Percentiles rank a stretch among this genome's conserved stretches.
These are phyloP conservation scores for Scytalidium sp. DNA, from an alignment of 2,329 filamentous ascomycete species.

Conservation along the genomic window DNA sequence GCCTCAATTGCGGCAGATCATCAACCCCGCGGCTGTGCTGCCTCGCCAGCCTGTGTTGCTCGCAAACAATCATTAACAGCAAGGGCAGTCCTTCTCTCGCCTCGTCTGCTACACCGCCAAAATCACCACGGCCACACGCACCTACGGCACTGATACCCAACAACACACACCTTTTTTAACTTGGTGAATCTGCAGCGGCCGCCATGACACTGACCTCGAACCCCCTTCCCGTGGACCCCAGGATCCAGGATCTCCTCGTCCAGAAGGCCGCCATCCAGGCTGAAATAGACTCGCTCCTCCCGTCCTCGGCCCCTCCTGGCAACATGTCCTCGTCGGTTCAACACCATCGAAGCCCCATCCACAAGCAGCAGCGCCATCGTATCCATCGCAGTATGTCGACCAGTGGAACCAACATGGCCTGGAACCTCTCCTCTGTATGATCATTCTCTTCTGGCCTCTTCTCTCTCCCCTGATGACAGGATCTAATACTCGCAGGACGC, in stretches of 20 bases:
- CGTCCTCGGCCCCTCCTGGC: conserved; percentile 1
- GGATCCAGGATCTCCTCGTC: conserved; percentile 16
- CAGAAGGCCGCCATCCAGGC: conserved; percentile 23
- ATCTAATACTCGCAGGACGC: conserved; percentile 14
- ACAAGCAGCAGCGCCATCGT: conserved; percentile 20
- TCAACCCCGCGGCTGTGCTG: not conserved
- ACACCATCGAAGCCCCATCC: conserved; percentile 21
- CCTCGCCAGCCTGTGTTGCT: too few species aligned
- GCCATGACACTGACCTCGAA: not conserved
- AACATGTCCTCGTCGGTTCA: conserved; percentile 10
- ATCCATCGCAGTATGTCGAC: conserved; percentile 26
- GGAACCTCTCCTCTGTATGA: conserved; percentile 24
- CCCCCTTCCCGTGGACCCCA: not conserved
- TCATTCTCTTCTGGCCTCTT: conserved; percentile 9
- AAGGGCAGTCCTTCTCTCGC: too few species aligned
- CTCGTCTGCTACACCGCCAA: not conserved
- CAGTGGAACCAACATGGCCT: conserved; percentile 22
- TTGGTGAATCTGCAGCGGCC: conserved; percentile 13
- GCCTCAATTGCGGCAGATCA: not conserved
- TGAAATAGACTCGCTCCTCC: conserved; percentile 15
- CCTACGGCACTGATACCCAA: not conserved
- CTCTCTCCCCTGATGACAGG: conserved; percentile 6
- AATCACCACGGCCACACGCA: conserved; percentile 1
- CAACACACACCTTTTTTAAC: not conserved
- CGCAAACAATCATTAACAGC: too few species aligned